Base-by-base conservation (phyloP, 805 yeast species). In the Ogataea paraovalis region DNA sequence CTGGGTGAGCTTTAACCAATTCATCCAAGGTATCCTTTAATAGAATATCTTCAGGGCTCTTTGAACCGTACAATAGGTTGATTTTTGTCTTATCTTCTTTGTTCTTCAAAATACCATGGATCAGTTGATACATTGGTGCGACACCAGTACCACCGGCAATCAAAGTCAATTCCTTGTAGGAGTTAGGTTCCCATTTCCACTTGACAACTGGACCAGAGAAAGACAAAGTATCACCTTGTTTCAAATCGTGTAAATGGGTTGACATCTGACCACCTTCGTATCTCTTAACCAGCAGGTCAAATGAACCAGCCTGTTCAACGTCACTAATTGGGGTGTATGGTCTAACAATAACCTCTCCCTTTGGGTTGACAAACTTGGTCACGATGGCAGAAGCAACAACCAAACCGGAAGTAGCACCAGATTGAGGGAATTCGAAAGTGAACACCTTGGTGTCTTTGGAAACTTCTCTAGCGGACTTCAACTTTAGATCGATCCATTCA, bases 91-190 rank as follows among this genome's bases (percentile, higher is more conserved):
- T 85, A 73, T 94, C 98, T 41, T 70, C 73, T 47, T 96, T 91
- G 76, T 91, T 81, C 65, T 76, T 75, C 62, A 87, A 76, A 65
- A 92, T 79, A 66, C 80, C 83, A 61, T 81, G 85, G 53, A 88
- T 68, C 67, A 94, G 71, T 75, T 94, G 99, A 76, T 78, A 91
- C 70, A 94, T 76, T 50, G 99, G 99, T 42, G 97, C 22, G 25
- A 44, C 39, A 71, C 98, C 98, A 44, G 96, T 78, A 65, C 99
- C 99, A 63, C 96, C 99, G 60, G 97, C 98, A 58, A 94, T 75
- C 65, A 94, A 78, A 49, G 85, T 80, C 65, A 94, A 81, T 55
- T 81, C 73, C 61, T 86, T 80, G 74, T 79, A 92, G 65, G 83
- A 80, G 76, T 94, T 92, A 58, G 92, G 85, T 60, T 78, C 78